Evolutionary conservation across 2,329 filamentous ascomycete genomes (phyloP), one percentile per base, ranked within the genome.

Genomic region (Colletotrichum trifolii): DNA sequence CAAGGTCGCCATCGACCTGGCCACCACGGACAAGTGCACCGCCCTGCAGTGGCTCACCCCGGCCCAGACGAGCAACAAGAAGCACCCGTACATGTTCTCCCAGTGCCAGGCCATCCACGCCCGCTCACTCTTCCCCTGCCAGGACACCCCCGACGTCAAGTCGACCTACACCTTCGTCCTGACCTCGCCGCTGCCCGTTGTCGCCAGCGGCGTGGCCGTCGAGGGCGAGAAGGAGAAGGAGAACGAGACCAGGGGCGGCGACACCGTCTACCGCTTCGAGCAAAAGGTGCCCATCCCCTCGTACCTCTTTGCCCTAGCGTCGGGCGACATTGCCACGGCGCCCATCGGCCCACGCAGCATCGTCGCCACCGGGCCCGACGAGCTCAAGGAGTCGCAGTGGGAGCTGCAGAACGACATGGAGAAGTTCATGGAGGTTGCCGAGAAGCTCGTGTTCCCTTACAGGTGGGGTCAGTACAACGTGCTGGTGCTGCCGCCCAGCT

Each of bases 61-160:
- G 2, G 91, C 91, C 38, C 96, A 98, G 81, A 98, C 96, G 1
- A 93, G 92, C 64, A 97, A 97, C 85, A 94, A 94, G 82, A 96
- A 94, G 78, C 91, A 96, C 70, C 95, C 95, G 1, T 98, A 97
- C 79, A 95, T 98, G 89, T 98, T 98, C 82, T 96, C 93, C 48
- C 96, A 98, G 82, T 97, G 94, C 77, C 95, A 99, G 82, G 94
- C 95, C 58, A 98, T 97, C 73, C 94, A 98, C 73, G 93, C 93
- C 47, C 89, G 96, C 66, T 97, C 94, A 52, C 87, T 98, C 67
- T 97, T 98, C 77, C 96, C 96, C 7, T 98, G 95, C 79, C 95
- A 98, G 81, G 96, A 99, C 75, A 98, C 96, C 1, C 96, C 96
- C 3, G 95, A 97, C 76, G 92, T 97, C 72, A 99, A 99, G 82